A percentile compares a stretch with the other conserved stretches of the same genome.
phyloP scores from a whole-genome alignment of 768 basidiomycete species.

The Cyathus striatus region DNA sequence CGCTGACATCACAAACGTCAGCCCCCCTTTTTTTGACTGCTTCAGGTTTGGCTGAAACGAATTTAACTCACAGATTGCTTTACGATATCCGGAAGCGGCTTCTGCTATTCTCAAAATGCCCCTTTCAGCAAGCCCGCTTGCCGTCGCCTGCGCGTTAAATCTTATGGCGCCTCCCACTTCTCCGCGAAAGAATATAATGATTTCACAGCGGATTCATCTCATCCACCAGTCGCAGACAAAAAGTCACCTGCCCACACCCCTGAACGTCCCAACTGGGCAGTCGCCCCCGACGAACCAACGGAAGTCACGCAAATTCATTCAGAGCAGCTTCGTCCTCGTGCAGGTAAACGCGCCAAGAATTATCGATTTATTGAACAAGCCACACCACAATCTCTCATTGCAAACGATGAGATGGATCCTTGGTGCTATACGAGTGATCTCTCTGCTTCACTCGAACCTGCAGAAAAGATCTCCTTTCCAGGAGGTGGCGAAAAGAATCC shows the following conservation, averaged over 20 bases:
- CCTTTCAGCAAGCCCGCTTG: constrained; percentile 10
- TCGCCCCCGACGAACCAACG: constrained; percentile 19
- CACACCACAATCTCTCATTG: too few relatives aligned
- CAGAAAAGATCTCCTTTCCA: too few relatives aligned
- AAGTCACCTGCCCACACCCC: not conserved
- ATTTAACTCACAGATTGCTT: constrained; percentile 22
- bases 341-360: not conserved
- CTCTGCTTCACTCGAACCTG: too few relatives aligned
- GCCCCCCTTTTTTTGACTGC: constrained; percentile 2
- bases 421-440: too few relatives aligned
- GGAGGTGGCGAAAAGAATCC: too few relatives aligned
- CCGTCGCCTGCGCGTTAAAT: constrained; percentile 2
- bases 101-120: constrained; percentile 24
- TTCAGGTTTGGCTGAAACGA: not conserved
- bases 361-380: too few relatives aligned
- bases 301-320: too few relatives aligned
- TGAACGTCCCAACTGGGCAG: constrained; percentile 24
- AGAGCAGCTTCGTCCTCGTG: too few relatives aligned
- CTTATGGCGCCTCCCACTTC: not conserved
- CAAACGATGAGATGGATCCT: too few relatives aligned
- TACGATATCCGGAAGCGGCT: constrained; percentile 25
- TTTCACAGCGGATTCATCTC: not conserved
- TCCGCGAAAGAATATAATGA: too few relatives aligned
- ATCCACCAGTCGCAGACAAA: not conserved
- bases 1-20: constrained; percentile 35